Conservation (phyloP, 306 rosid species). For the Oxytropis ochrocephala region DNA sequence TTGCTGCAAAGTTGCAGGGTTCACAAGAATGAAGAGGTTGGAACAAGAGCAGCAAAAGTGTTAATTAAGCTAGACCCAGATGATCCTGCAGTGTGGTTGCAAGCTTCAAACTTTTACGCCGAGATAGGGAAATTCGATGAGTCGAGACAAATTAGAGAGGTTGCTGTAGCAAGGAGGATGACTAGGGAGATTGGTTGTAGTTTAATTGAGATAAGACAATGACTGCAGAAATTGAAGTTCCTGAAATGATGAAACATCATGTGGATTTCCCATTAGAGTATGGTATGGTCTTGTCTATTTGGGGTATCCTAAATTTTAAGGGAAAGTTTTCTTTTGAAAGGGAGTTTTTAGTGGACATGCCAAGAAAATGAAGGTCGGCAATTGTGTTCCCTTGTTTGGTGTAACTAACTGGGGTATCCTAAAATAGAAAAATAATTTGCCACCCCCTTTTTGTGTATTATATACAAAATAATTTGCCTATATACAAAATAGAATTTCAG, state of each 20-base stretch:
- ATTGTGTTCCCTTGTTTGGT: constrained; percentile 43
- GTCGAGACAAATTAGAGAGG: constrained; percentile 50
- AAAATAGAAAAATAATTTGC: constrained; percentile 20
- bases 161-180: constrained; percentile 57
- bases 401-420: constrained; percentile 42
- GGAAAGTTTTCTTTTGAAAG: constrained; percentile 24
- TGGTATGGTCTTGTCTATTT: constrained; percentile 29
- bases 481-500: constrained; percentile 10
- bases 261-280: neutral
- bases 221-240: constrained; percentile 14
- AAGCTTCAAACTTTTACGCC: constrained; percentile 64
- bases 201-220: constrained; percentile 52
- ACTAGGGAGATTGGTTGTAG: constrained; percentile 68
- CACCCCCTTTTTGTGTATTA: constrained; percentile 6
- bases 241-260: constrained; percentile 15
- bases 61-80: constrained; percentile 54
- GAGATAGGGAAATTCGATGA: constrained; percentile 61
- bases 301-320: constrained; percentile 23
- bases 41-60: constrained; percentile 48
- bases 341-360: constrained; percentile 35
- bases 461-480: constrained; percentile 12
- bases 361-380: constrained; percentile 26
- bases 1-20: constrained; percentile 67
- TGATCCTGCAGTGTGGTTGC: constrained; percentile 67
- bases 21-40: constrained; percentile 54